Conservation (phyloP, 2,329 filamentous ascomycete genomes). For the Calonectria henricotiae region DNA sequence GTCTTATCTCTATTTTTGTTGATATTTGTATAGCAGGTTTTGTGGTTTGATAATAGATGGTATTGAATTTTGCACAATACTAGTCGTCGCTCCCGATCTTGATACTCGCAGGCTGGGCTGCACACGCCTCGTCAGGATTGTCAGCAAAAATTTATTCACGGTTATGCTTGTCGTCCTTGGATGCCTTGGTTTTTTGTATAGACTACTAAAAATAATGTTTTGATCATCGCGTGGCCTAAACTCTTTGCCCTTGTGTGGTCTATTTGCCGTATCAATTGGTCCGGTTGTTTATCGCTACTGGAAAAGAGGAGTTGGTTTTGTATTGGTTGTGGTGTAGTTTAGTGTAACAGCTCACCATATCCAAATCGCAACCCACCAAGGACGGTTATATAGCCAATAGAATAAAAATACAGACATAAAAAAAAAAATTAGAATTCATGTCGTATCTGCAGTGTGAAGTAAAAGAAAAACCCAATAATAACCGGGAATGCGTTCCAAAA, state of each 20-base stretch:
- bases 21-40: slow-evolving; percentile 19
- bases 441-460: not conserved
- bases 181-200: no score
- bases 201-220: not conserved
- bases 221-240: not conserved
- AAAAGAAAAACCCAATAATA: not conserved
- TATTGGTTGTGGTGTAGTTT: not conserved
- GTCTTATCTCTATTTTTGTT: slow-evolving; percentile 19
- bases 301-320: slow-evolving; percentile 14
- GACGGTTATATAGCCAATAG: not conserved
- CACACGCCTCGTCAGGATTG: not conserved
- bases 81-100: not conserved
- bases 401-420: not conserved
- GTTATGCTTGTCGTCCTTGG: no score
- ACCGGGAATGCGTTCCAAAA: not conserved
- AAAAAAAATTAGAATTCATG: not conserved
- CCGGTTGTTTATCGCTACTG: slow-evolving; percentile 5
- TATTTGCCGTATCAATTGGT: not conserved
- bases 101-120: not conserved
- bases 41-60: slow-evolving; percentile 32
- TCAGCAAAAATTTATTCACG: not conserved
- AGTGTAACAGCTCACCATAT: not conserved
- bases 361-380: not conserved
- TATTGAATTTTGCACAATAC: slow-evolving; percentile 23
- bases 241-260: not conserved